Evolutionary conservation across 2,329 filamentous ascomycete genomes (phyloP).

Genomic region (Dryadomyces sulphureus): DNA sequence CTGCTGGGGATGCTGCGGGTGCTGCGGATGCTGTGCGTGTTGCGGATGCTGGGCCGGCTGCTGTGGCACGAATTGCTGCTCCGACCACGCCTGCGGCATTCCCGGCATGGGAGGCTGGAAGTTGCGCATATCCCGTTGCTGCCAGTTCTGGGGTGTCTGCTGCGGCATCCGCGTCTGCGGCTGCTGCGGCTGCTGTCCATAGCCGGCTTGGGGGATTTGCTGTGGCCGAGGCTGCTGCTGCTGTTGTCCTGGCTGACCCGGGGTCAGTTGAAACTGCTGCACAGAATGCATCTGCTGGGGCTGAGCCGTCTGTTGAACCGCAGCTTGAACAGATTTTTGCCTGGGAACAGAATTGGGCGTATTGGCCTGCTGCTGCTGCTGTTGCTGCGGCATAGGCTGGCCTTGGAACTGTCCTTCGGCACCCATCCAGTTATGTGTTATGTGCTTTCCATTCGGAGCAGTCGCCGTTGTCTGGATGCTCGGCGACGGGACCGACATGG

Average conservation of each 20-base stretch:
- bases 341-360: background rate
- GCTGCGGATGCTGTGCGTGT: background rate
- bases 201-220: background rate
- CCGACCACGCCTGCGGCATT: background rate
- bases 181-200: background rate
- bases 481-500: background rate
- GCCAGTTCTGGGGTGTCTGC: background rate
- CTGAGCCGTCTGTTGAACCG: background rate
- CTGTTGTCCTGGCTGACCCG: background rate
- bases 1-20: conserved; percentile 1
- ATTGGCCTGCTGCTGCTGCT: conserved; percentile 1
- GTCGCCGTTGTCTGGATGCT: background rate
- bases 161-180: conserved; percentile 3
- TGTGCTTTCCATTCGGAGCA: background rate
- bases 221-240: background rate
- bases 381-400: background rate
- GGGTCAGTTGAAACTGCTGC: background rate
- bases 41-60: background rate
- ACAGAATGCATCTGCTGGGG: background rate
- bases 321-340: background rate
- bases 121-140: background rate
- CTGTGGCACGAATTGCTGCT: background rate
- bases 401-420: background rate
- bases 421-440: background rate
- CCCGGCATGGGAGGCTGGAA: background rate